Evolutionary conservation across 495 filamentous ascomycete species (phyloP).

Genomic region (Opeltia flavorubescens): DNA sequence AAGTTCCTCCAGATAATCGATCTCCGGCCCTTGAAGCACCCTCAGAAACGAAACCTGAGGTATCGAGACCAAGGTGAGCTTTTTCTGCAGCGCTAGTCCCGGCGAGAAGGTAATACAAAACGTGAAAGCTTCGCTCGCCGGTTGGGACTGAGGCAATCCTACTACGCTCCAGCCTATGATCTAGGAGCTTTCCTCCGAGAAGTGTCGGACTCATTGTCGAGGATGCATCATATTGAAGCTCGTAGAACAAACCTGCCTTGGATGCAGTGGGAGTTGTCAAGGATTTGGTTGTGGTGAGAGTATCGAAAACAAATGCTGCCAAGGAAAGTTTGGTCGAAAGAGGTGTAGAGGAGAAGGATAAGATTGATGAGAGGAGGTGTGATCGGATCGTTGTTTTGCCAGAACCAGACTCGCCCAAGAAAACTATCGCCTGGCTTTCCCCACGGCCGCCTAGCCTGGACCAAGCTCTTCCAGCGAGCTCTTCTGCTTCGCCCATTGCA

Average conservation of each 20-base stretch:
- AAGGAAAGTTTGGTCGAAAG: constrained; percentile 85
- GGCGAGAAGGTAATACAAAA: constrained; percentile 85
- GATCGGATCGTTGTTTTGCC: constrained; percentile 91
- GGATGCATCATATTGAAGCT: constrained; percentile 87
- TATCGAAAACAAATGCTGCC: constrained; percentile 88
- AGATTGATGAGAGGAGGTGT: constrained; percentile 68
- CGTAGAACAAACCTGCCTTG: constrained; percentile 86
- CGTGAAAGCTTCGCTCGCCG: constrained; percentile 91
- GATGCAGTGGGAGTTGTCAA: constrained; percentile 88
- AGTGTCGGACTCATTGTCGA: constrained; percentile 66
- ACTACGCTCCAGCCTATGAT: constrained; percentile 82
- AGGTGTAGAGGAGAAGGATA: constrained; percentile 80
- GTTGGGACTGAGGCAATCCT: constrained; percentile 83
- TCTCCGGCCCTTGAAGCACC: constrained; percentile 26
- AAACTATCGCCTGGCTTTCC: constrained; percentile 85
- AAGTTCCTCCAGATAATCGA: constrained; percentile 34
- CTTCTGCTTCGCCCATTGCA: constrained; percentile 76
- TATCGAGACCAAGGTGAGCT: constrained; percentile 71
- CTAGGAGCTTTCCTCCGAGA: constrained; percentile 86
- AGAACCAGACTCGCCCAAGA: constrained; percentile 90
- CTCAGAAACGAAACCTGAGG: constrained; percentile 23
- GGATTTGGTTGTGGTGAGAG: constrained; percentile 95
- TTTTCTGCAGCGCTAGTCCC: constrained; percentile 88
- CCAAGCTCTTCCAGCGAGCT: constrained; percentile 72
- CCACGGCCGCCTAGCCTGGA: constrained; percentile 73